Conservation (phyloP, 768 basidiomycete species). For the Coprinellus micaceus region DNA sequence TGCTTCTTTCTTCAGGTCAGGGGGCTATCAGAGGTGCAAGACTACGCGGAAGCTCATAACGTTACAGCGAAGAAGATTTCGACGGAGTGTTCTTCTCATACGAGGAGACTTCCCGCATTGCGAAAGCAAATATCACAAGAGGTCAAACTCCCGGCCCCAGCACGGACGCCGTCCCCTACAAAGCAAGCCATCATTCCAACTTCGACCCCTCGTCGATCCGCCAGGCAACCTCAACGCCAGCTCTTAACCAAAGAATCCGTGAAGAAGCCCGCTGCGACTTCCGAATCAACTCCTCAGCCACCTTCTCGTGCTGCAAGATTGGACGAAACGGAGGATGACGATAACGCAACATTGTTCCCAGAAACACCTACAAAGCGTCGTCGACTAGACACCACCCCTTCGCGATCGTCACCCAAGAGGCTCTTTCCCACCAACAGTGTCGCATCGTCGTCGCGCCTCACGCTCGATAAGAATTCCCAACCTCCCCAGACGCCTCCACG, state of each 20-base stretch:
- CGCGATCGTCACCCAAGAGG: neutral
- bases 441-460: constrained; percentile 2
- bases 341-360: constrained; percentile 1
- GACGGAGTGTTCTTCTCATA: neutral
- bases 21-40: neutral
- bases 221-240: constrained; percentile 4
- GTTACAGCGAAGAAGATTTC: neutral
- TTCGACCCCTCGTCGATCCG: constrained; percentile 1
- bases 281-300: neutral
- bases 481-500: neutral
- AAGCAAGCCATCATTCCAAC: neutral
- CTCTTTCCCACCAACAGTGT: neutral
- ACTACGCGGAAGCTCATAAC: neutral
- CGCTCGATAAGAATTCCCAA: neutral
- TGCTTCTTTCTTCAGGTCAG: neutral
- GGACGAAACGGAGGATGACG: constrained; percentile 6
- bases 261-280: neutral
- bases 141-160: neutral
- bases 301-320: neutral
- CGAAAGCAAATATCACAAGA: constrained; percentile 5
- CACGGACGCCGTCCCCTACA: constrained; percentile 5
- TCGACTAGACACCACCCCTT: neutral
- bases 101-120: neutral
- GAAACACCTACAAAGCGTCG: constrained; percentile 12
- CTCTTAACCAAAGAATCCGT: constrained; percentile 7